phyloP scores from a whole-genome alignment of 1,139 yeast genomes.

The Sugiyamaella grinbergsii region DNA sequence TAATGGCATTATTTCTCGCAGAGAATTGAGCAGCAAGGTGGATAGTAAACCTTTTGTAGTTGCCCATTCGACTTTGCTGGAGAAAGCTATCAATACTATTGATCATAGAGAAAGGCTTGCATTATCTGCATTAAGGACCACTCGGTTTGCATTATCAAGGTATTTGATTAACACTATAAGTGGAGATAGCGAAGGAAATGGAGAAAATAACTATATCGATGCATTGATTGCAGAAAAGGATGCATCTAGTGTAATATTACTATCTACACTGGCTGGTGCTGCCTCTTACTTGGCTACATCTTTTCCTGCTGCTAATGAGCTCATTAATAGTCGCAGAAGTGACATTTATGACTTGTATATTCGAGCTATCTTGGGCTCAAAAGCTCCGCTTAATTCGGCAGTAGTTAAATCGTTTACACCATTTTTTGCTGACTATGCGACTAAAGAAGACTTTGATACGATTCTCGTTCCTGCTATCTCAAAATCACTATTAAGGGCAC shows the following conservation, averaged over 20 bases:
- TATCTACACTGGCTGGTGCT: slow-evolving; percentile 39
- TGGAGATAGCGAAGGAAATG: slow-evolving; percentile 24
- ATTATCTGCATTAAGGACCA: slow-evolving; percentile 36
- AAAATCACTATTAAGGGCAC: slow-evolving; percentile 77
- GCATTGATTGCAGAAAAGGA: slow-evolving; percentile 24
- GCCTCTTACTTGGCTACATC: slow-evolving; percentile 34
- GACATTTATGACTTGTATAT: slow-evolving; percentile 35
- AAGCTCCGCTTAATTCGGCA: slow-evolving; percentile 30
- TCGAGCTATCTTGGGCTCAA: slow-evolving; percentile 37
- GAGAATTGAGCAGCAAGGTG: slow-evolving; percentile 17
- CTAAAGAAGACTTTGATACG: slow-evolving; percentile 48
- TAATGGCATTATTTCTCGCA: slow-evolving; percentile 35
- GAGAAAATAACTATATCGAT: slow-evolving; percentile 23
- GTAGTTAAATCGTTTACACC: slow-evolving; percentile 43
- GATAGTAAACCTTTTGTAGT: slow-evolving; percentile 28
- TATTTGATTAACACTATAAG: slow-evolving; percentile 20
- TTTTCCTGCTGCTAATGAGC: slow-evolving; percentile 33
- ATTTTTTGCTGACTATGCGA: slow-evolving; percentile 50
- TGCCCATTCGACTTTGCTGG: slow-evolving; percentile 36
- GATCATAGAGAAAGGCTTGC: slow-evolving; percentile 33
- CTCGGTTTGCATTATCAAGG: slow-evolving; percentile 32
- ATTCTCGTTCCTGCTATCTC: slow-evolving; percentile 64
- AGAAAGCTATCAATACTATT: slow-evolving; percentile 29
- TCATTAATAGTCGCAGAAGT: slow-evolving; percentile 27
- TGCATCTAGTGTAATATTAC: slow-evolving; percentile 28